Evolutionary conservation across 2,329 filamentous ascomycete species (phyloP), one percentile per base, ranked within the genome.

Genomic region (Gaeumannomyces tritici): DNA sequence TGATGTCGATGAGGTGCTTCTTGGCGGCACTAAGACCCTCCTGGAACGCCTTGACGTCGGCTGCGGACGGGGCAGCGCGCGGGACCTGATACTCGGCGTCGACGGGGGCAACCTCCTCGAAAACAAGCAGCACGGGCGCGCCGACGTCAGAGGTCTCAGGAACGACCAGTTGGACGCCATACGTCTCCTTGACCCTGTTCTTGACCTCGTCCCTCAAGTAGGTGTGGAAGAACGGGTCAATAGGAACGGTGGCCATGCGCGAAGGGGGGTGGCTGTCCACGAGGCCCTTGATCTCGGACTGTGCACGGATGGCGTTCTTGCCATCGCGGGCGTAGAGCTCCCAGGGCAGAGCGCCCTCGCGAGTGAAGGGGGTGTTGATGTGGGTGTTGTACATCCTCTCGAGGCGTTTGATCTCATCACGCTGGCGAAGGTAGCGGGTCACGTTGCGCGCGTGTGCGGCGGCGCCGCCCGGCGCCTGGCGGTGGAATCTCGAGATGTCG

Each of bases 321-420:
- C 88, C 87, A 69, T 96, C 90, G 51, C 89, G 84, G 8, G 91
- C 90, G 75, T 93, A 96, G 62, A 98, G 83, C 73, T 96, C 89
- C 91, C 93, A 96, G 0, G 88, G 87, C 57, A 89, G 84, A 13
- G 86, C 86, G 47, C 87, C 87, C 57, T 90, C 86, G 60, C 83
- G 80, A 3, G 84, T 83, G 66, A 83, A 83, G 0, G 91, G 90
- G 1, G 92, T 87, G 69, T 93, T 90, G 72, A 98, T 96, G 73
- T 91, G 90, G n/a, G 92, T 88, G 70, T 89, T 84, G 74, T 96
- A 90, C 59, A 84, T 77, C 64, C 83, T 85, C 78, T 97, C 92
- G 18, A 99, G 81, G 61, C 91, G 86, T 68, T 90, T 85, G 69
- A 98, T 88, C 68, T 93, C 90, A 68, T 87, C 84, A 57, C 90